A percentile compares a stretch with the other conserved stretches of the same genome.
phyloP scores from a whole-genome alignment of 2,329 filamentous ascomycete species.

The Cytospora piceae region DNA sequence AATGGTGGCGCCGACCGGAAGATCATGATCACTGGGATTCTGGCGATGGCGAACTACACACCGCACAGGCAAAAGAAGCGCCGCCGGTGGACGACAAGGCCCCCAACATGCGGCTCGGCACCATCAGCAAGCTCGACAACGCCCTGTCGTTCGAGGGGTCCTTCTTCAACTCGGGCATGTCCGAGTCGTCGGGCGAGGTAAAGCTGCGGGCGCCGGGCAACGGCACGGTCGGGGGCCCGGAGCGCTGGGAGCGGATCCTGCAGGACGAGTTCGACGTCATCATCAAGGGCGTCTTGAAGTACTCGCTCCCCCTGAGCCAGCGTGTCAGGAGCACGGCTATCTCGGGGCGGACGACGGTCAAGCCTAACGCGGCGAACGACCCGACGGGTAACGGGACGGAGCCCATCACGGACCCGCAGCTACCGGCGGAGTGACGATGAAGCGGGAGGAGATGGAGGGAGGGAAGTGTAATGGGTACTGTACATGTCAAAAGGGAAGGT shows the following conservation, averaged over 20 bases:
- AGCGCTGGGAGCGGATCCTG: slow-evolving; percentile 88
- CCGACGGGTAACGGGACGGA: slow-evolving; percentile 49
- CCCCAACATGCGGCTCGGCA: slow-evolving; percentile 90
- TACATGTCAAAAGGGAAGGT: slow-evolving; percentile 8
- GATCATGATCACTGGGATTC: slow-evolving; percentile 34
- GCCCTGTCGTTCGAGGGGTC: slow-evolving; percentile 88
- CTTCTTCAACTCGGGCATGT: slow-evolving; percentile 75
- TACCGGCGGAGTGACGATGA: slow-evolving; percentile 5
- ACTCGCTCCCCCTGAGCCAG: slow-evolving; percentile 67
- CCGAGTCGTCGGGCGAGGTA: slow-evolving; percentile 79
- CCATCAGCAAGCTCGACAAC: slow-evolving; percentile 84
- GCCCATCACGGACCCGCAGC: slow-evolving; percentile 27
- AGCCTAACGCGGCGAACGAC: slow-evolving; percentile 65
- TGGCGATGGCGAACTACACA: slow-evolving; percentile 19
- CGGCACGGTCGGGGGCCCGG: slow-evolving; percentile 80
- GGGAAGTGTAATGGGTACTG: slow-evolving; percentile 4
- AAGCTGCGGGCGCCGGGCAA: slow-evolving; percentile 85
- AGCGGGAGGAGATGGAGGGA: neutral
- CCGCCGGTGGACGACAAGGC: slow-evolving; percentile 68
- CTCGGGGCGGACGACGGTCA: slow-evolving; percentile 61
- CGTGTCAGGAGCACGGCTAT: slow-evolving; percentile 63
- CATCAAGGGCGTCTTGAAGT: slow-evolving; percentile 87
- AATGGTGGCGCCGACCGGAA: slow-evolving; percentile 59
- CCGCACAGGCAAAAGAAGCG: slow-evolving; percentile 38
- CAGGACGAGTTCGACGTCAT: slow-evolving; percentile 94